Conservation (phyloP, 805 yeast genomes). For the Naumovozyma castellii region DNA sequence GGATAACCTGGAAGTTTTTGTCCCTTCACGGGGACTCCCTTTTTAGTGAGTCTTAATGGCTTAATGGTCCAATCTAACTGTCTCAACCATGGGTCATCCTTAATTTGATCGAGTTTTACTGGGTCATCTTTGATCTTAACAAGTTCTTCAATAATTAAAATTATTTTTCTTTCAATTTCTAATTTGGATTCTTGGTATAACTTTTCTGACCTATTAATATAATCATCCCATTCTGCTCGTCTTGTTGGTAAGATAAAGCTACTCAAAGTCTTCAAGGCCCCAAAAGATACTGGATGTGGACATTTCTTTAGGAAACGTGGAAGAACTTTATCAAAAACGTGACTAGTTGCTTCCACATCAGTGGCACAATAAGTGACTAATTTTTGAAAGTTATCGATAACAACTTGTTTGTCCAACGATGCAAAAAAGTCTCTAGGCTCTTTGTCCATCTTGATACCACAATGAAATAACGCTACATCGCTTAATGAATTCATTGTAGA, state of each 20-base stretch:
- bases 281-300: conserved; percentile 93
- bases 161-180: conserved; percentile 50
- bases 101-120: conserved; percentile 24
- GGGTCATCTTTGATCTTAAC: conserved; percentile 37
- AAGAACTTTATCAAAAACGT: conserved; percentile 55
- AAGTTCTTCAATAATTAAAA: conserved; percentile 50
- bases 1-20: conserved; percentile 88
- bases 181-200: conserved; percentile 50
- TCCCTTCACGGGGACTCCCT: conserved; percentile 57
- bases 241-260: conserved; percentile 73
- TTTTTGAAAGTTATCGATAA: conserved; percentile 47
- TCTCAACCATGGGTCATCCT: conserved; percentile 75
- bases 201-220: conserved; percentile 58
- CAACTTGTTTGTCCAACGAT: conserved; percentile 41
- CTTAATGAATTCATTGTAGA: conserved; percentile 74
- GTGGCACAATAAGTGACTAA: conserved; percentile 74
- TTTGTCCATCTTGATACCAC: conserved; percentile 60
- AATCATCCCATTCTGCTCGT: conserved; percentile 54
- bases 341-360: conserved; percentile 71
- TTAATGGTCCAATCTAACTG: conserved; percentile 82
- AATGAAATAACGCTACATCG: conserved; percentile 72
- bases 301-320: conserved; percentile 59
- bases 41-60: conserved; percentile 52
- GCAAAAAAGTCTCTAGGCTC: conserved; percentile 55
- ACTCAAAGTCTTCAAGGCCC: conserved; percentile 69